Percentiles rank a stretch among this genome's conserved stretches.
These are phyloP conservation scores for Diophrys appendiculata DNA, from an alignment of 73 alveolate genomes.

Conservation along the genomic window DNA sequence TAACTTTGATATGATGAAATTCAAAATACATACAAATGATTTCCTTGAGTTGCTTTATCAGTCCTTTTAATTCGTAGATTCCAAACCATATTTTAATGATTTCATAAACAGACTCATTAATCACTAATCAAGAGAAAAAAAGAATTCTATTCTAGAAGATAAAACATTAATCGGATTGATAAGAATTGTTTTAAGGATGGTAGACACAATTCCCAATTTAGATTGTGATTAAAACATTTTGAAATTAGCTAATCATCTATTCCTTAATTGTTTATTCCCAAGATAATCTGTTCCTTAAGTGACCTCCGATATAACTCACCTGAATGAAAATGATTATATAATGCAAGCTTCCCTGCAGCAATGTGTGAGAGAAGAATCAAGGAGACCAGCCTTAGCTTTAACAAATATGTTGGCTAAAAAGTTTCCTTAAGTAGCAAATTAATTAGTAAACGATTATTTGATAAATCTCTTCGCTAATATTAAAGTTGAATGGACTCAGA, in stretches of 20 bases:
- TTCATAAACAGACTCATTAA: conserved; percentile 33
- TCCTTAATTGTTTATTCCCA: neutral
- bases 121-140: conserved; percentile 18
- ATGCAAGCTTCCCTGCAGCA: neutral
- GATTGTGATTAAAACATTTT: neutral
- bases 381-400: neutral
- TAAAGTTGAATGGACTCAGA: neutral
- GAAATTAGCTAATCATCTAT: neutral
- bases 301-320: neutral
- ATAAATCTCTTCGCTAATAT: neutral
- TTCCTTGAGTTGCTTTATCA: neutral
- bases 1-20: neutral
- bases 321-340: neutral
- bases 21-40: neutral
- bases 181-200: neutral
- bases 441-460: neutral
- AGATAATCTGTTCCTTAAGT: neutral
- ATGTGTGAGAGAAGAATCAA: neutral
- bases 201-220: neutral
- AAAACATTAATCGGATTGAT: conserved; percentile 18
- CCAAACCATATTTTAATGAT: conserved; percentile 18
- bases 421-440: neutral
- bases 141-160: conserved; percentile 9
- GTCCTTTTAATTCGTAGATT: conserved; percentile 14
- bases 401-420: neutral